Conservation (phyloP, 169 alveolate genomes). For the Pseudocohnilembus persalinus region DNA sequence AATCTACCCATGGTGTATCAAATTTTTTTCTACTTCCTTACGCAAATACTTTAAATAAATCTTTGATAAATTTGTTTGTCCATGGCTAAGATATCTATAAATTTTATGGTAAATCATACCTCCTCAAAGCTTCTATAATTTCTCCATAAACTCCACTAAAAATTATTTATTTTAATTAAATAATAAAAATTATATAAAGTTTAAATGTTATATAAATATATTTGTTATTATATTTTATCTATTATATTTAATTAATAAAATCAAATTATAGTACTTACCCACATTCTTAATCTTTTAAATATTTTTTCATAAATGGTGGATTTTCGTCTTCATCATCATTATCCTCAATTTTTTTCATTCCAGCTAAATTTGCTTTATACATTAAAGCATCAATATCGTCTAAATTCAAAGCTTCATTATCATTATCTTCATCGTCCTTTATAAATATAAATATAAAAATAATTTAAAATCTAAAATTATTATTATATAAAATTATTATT, state of each 20-base stretch:
- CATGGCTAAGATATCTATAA: constrained; percentile 12
- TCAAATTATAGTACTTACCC: too few species aligned
- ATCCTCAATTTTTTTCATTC: background rate
- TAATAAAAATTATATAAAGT: too few species aligned
- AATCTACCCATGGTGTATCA: constrained; percentile 10
- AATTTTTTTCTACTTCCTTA: constrained; percentile 1
- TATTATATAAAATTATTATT: background rate
- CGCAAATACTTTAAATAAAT: constrained; percentile 16
- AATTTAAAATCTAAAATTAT: background rate
- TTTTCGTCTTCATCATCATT: background rate
- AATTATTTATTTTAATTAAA: too few species aligned
- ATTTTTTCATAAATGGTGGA: background rate
- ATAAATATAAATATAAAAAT: background rate
- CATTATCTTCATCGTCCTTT: background rate
- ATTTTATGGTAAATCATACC: constrained; percentile 19
- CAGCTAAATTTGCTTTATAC: background rate
- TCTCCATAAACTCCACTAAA: constrained; percentile 14
- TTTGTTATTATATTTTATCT: too few species aligned
- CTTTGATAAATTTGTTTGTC: background rate
- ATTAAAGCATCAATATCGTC: constrained; percentile 3
- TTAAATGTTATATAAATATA: too few species aligned
- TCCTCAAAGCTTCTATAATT: constrained; percentile 23
- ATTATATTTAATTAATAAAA: too few species aligned
- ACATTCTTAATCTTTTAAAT: background rate
- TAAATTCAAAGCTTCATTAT: background rate